Percentiles rank a stretch among this genome's conserved stretches.
Evolutionary conservation across 2,329 filamentous ascomycete genomes (phyloP).

Genomic region (Aspergillus vadensis): DNA sequence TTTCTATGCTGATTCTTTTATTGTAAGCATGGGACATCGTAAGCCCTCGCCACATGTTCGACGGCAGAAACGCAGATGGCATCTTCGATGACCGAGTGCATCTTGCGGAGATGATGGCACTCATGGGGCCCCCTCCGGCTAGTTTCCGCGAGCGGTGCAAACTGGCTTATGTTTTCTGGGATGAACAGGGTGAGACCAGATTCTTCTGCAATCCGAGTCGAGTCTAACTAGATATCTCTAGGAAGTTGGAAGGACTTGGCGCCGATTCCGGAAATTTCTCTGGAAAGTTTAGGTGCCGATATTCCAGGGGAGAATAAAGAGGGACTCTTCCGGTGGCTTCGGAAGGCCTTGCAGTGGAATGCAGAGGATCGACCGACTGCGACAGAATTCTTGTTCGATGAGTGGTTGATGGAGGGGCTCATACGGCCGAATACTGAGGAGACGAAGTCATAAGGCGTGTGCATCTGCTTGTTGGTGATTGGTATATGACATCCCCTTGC

Average conservation of each 20-base stretch:
- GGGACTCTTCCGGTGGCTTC: slow-evolving; percentile 27
- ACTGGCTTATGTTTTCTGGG: neutral
- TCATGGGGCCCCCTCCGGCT: slow-evolving; percentile 17
- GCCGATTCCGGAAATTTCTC: neutral
- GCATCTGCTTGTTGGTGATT: too few relatives aligned
- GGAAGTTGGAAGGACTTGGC: neutral
- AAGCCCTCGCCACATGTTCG: neutral
- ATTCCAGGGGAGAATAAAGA: slow-evolving; percentile 28
- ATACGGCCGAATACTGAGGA: neutral
- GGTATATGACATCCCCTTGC: neutral
- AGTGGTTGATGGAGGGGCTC: slow-evolving; percentile 35
- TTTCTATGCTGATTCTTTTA: neutral
- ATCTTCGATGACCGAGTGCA: slow-evolving; percentile 25
- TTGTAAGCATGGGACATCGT: neutral
- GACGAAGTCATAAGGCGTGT: neutral
- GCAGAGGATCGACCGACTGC: slow-evolving; percentile 28
- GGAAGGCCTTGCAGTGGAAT: slow-evolving; percentile 32
- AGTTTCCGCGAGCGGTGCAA: slow-evolving; percentile 18
- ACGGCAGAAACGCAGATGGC: slow-evolving; percentile 18
- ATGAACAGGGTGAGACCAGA: neutral
- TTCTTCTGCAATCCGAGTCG: fast-evolving
- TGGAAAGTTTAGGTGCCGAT: slow-evolving; percentile 20
- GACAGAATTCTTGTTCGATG: slow-evolving; percentile 39
- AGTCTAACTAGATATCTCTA: neutral
- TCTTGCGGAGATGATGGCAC: slow-evolving; percentile 27